Percentiles rank a stretch among this genome's conserved stretches.
phyloP scores from a whole-genome alignment of 2,329 filamentous ascomycete species.

The Pezizomycotina sp. region DNA sequence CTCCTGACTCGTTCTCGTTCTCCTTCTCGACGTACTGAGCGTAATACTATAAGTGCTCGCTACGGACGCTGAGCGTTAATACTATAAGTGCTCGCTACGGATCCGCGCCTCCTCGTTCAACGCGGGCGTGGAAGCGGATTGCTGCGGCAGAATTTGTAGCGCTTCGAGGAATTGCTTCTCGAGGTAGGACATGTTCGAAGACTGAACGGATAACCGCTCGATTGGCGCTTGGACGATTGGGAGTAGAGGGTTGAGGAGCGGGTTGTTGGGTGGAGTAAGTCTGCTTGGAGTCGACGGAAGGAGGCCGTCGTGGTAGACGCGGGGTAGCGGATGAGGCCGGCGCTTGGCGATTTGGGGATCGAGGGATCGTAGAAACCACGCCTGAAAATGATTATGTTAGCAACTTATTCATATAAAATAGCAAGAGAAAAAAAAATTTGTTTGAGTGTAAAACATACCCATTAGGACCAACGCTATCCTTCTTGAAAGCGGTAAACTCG shows the following conservation, averaged over 20 bases:
- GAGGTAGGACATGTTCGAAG: slow-evolving; percentile 10
- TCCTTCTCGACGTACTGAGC: no score
- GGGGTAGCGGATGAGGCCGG: slow-evolving; percentile 8
- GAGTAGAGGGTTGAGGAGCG: slow-evolving; percentile 7
- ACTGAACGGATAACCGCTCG: no score
- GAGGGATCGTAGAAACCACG: slow-evolving; percentile 9
- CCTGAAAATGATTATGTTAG: no score
- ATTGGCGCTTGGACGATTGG: slow-evolving; percentile 5
- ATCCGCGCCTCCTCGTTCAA: no score
- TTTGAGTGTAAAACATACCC: no score
- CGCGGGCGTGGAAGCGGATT: slow-evolving; percentile 8
- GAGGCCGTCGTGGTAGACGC: slow-evolving; percentile 16
- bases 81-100: no score
- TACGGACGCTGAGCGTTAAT: no score
- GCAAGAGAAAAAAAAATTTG: no score
- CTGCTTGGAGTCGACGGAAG: slow-evolving; percentile 16
- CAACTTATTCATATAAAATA: no score
- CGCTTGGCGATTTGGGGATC: slow-evolving; percentile 11
- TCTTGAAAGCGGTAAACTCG: slow-evolving; percentile 18
- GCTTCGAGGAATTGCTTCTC: slow-evolving; percentile 16
- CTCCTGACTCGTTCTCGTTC: no score
- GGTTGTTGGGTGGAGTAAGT: slow-evolving; percentile 12
- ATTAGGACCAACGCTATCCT: slow-evolving; percentile 16
- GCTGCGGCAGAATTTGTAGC: slow-evolving; percentile 20
- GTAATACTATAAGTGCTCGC: no score